phyloP scores from a whole-genome alignment of 2,329 filamentous ascomycete genomes.

The Cercospora beticola region DNA sequence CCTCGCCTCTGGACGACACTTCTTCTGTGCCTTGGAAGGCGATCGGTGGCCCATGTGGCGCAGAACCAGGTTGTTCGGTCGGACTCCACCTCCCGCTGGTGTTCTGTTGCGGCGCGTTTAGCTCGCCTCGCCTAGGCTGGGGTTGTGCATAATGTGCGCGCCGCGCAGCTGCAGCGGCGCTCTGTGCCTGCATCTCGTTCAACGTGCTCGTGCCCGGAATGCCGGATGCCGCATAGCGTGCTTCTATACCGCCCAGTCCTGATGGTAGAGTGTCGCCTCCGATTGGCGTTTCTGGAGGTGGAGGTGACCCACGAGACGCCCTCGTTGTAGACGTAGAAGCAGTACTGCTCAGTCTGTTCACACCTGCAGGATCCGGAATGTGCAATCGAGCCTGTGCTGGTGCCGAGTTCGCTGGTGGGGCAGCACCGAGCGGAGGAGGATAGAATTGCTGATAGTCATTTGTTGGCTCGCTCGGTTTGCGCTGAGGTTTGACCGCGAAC shows the following conservation, averaged over 20 bases:
- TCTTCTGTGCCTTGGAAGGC: conserved; percentile 85
- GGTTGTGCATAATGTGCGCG: conserved; percentile 68
- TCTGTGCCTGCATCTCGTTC: conserved; percentile 71
- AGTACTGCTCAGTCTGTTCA: conserved; percentile 71
- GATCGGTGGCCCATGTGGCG: conserved; percentile 84
- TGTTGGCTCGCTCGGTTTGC: conserved; percentile 24
- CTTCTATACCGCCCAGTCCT: conserved; percentile 72
- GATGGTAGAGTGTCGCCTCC: conserved; percentile 19
- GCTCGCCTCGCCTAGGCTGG: conserved; percentile 47
- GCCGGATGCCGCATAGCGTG: conserved; percentile 84
- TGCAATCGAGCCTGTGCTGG: conserved; percentile 43
- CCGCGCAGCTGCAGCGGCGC: conserved; percentile 77
- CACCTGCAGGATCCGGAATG: conserved; percentile 53
- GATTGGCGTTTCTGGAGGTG: conserved; percentile 88
- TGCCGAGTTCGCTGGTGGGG: conserved; percentile 26
- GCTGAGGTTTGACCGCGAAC: conserved; percentile 57
- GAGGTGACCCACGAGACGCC: conserved; percentile 87
- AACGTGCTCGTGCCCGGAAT: conserved; percentile 84
- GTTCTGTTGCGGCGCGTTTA: conserved; percentile 37
- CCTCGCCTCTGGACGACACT: conserved; percentile 47
- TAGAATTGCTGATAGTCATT: conserved; percentile 54
- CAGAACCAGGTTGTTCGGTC: conserved; percentile 81
- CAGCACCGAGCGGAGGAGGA: conserved; percentile 50
- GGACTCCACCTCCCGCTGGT: conserved; percentile 82
- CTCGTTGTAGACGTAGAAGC: conserved; percentile 91